Evolutionary conservation across 331 rosid species (phyloP).

Genomic region (Malus hybrid): DNA sequence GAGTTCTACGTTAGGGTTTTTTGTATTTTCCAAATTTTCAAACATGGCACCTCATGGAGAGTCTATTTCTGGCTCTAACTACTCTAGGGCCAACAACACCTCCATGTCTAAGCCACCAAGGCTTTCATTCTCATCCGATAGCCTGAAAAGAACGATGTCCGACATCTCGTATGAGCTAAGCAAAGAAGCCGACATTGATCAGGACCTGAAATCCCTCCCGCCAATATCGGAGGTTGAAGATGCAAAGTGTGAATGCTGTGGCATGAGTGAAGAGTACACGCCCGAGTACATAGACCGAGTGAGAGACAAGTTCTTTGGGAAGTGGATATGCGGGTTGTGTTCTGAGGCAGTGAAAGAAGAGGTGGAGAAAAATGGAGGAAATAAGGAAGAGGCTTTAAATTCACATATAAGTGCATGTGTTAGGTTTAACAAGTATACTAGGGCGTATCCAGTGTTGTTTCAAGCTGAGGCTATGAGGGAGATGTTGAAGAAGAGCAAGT

Average conservation of each 20-base stretch:
- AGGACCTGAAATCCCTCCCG: slow-evolving; percentile 31
- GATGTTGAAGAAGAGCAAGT: slow-evolving; percentile 72
- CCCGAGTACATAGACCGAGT: slow-evolving; percentile 64
- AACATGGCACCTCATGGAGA: slow-evolving; percentile 84
- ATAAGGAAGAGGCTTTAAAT: slow-evolving; percentile 58
- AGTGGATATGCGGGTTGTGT: slow-evolving; percentile 85
- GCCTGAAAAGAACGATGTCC: slow-evolving; percentile 63
- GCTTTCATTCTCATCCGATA: slow-evolving; percentile 30
- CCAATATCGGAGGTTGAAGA: slow-evolving; percentile 65
- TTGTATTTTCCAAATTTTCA: not conserved
- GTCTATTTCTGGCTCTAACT: slow-evolving; percentile 9
- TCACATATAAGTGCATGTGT: slow-evolving; percentile 75
- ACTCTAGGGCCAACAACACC: slow-evolving; percentile 23
- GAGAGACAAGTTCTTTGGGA: slow-evolving; percentile 58
- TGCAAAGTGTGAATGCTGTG: slow-evolving; percentile 90
- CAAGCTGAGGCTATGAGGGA: slow-evolving; percentile 95
- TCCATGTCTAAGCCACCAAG: slow-evolving; percentile 36
- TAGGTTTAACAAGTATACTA: slow-evolving; percentile 68
- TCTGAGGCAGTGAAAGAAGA: slow-evolving; percentile 93
- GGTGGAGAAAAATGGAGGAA: slow-evolving; percentile 68
- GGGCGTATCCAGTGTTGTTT: slow-evolving; percentile 78
- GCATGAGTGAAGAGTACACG: slow-evolving; percentile 91
- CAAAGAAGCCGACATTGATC: slow-evolving; percentile 23
- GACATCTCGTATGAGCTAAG: slow-evolving; percentile 67
- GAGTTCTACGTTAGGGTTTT: not conserved